Percentiles rank a stretch among this genome's conserved stretches.
Evolutionary conservation across 495 filamentous ascomycete species (phyloP).

Genomic region (Neurospora sp.): DNA sequence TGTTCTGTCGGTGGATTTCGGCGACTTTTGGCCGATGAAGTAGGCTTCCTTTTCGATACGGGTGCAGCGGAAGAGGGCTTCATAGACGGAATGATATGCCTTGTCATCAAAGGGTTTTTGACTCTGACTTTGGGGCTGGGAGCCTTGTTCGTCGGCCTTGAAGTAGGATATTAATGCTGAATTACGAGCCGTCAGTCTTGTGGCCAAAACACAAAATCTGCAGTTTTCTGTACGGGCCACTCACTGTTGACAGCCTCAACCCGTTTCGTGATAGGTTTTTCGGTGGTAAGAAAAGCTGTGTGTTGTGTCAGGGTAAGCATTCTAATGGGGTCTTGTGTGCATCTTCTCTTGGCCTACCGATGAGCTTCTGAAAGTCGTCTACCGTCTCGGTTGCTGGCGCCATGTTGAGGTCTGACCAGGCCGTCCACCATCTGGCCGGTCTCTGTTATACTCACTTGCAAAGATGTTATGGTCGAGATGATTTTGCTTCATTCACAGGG

Average conservation of each 20-base stretch:
- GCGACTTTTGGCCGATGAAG: slow-evolving; percentile 41
- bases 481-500: not conserved
- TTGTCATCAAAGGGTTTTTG: slow-evolving; percentile 48
- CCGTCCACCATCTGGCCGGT: not conserved
- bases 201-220: slow-evolving; percentile 38
- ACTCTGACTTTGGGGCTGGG: slow-evolving; percentile 1
- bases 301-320: slow-evolving; percentile 1
- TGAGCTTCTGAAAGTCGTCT: slow-evolving; percentile 16
- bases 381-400: slow-evolving; percentile 1
- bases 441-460: not conserved
- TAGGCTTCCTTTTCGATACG: slow-evolving; percentile 56
- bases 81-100: slow-evolving; percentile 69
- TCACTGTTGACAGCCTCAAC: slow-evolving; percentile 27
- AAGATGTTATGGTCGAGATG: not conserved
- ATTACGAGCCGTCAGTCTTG: slow-evolving; percentile 38
- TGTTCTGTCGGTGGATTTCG: slow-evolving; percentile 19
- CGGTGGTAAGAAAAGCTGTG: slow-evolving; percentile 6
- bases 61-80: slow-evolving; percentile 63
- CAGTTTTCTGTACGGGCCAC: slow-evolving; percentile 31
- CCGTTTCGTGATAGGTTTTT: slow-evolving; percentile 7
- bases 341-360: slow-evolving; percentile 11
- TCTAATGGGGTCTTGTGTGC: not conserved
- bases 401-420: not conserved
- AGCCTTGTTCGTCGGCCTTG: slow-evolving; percentile 10
- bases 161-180: slow-evolving; percentile 23